Evolutionary conservation across 768 basidiomycete genomes (phyloP), one percentile per base, ranked within the genome.

Genomic region (Leccinellum rugosiceps): DNA sequence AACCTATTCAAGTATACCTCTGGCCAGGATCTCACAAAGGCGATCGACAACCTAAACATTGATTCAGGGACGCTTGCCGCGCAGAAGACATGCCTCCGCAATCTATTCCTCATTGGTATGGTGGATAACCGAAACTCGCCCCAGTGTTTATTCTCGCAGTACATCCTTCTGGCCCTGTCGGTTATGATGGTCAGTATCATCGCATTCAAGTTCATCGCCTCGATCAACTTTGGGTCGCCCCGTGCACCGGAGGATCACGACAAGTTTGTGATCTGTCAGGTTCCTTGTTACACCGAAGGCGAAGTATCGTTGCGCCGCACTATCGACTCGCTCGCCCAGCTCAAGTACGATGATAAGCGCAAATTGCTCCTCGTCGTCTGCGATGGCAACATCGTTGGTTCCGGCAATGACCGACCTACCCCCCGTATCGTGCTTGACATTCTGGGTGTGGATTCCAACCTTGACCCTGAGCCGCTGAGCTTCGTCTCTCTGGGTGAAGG

Each of bases 231-330:
- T 68, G 83, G 84, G 48, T 75, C 87, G 3, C 72, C 84, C 17
- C 84, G 92, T 56, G 89, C 90, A 6, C 94, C 94, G 0, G 94
- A 96, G 74, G 90, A 94, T 65, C 93, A 94, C 69, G 94, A 97
- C 78, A 96, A 97, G 75, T 96, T 97, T 63, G 90, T 97, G 61
- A 92, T 96, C 65, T 98, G 95, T 70, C 96, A 98, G 68, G 94
- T 98, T 0, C 96, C 96, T 28, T 98, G 96, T 82, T 98, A 98
- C 71, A 98, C 96, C 3, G 96, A 98, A 79, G 96, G 94, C 61
- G 90, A 94, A 60, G 70, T 77, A 14, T 97, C 93, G 6, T 78
- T 98, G 51, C 82, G 90, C 50, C 80, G 78, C 64, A 97, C 94
- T 2, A 96, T 99, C 68, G 94, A 98, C 70, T 96, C 94, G 5